Base-by-base conservation (phyloP, 75 land plant species). In the Selaginella tamariscina region DNA sequence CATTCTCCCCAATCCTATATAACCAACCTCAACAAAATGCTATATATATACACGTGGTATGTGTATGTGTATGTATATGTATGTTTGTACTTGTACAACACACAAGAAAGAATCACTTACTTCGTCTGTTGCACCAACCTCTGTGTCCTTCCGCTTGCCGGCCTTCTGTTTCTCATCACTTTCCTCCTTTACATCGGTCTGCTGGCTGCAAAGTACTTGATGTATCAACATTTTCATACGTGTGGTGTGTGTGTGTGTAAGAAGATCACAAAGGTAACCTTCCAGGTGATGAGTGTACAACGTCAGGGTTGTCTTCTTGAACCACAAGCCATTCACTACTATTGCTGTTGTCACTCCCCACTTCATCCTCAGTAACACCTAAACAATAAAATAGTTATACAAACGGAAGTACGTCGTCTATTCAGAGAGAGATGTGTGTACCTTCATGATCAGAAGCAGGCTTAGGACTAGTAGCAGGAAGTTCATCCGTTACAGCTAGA, bases 341-440 rank as follows among this genome's bases (percentile, higher is more conserved):
- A 5, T 5, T 39, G 49, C 49, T 39, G 49, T 69, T 30, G n/a
- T 69, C 73, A 54, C 23, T 30, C 55, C 32, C n/a, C 31, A 66
- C 74, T 27, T 71, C 77, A 8, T 73, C 81, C 8, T 80, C 83
- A 8, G 62, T 59, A 15, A 39, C 49, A 15, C 49, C 15, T n/a
- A n/a, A n/a, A n/a, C 49, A 5, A 5, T 39, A 15, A 5, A 39
- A 39, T 5, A 5, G 49, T 15, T 5, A 39, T 5, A 39, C 15
- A 5, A 39, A 39, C 49, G 49, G 49, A 8, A 23, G 62, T 21
- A 59, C 5, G 22, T 73, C 76, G 0, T 83, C 86, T 24, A 85
- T 20, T 11, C 54, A 59, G 62, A 8, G 8, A n/a, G 62, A 59
- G 26, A 23, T 21, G 62, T 59, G 8, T 27, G 23, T n/a, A 59